Evolutionary conservation across 2,329 filamentous ascomycete species (phyloP).

Genomic region (Aureobasidium zeae): DNA sequence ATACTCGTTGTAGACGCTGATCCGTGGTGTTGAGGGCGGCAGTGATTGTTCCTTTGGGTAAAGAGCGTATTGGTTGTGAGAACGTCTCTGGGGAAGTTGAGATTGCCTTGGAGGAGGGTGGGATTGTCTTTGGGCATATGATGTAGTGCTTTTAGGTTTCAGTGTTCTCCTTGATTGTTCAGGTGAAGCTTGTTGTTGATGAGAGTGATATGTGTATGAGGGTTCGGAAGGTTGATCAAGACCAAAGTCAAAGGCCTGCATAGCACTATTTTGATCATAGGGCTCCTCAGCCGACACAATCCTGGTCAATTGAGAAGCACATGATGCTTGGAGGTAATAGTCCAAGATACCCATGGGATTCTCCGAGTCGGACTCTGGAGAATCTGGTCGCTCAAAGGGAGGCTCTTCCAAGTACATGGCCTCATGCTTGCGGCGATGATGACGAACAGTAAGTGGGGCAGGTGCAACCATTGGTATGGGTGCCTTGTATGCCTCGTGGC

Average conservation of each 20-base stretch:
- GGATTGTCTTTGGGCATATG: background rate
- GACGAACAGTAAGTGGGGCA: background rate
- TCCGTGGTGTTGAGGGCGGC: constrained; percentile 5
- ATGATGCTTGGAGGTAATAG: constrained; percentile 10
- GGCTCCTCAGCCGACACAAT: constrained; percentile 1
- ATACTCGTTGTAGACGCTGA: constrained; percentile 1
- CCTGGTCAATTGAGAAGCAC: background rate
- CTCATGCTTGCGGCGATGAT: constrained; percentile 5
- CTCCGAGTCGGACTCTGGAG: constrained; percentile 10
- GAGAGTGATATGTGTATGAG: background rate
- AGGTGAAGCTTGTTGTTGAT: background rate
- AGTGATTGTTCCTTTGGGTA: constrained; percentile 4
- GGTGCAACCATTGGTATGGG: constrained; percentile 2
- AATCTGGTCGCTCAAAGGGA: constrained; percentile 7
- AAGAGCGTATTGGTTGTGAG: constrained; percentile 8
- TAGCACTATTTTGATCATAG: background rate
- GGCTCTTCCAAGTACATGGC: constrained; percentile 7
- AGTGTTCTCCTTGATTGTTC: background rate
- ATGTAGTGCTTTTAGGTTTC: background rate
- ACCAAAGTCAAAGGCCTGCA: constrained; percentile 8
- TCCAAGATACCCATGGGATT: constrained; percentile 13
- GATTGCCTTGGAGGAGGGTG: background rate
- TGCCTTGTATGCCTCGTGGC: background rate
- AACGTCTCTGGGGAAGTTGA: background rate
- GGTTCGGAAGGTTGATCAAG: background rate